Conservation (phyloP, 306 rosid genomes). For the Albizia julibrissin region DNA sequence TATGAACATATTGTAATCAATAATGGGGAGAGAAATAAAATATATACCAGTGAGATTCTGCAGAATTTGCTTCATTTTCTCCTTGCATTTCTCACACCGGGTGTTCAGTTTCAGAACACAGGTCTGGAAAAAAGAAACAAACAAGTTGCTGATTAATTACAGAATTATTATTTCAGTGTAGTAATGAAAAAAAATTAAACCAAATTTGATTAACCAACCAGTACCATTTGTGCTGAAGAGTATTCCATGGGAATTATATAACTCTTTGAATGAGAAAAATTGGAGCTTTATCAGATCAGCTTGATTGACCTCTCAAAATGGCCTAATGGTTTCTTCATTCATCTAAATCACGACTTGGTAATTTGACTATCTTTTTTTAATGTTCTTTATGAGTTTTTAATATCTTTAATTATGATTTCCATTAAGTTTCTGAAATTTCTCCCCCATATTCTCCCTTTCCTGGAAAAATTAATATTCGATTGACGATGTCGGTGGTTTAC, state of each 20-base stretch:
- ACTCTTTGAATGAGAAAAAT: not conserved
- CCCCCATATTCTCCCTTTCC: not conserved
- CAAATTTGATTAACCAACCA: not conserved
- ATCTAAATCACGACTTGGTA: not conserved
- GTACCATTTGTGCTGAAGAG: slow-evolving; percentile 48
- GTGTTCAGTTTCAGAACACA: slow-evolving; percentile 46
- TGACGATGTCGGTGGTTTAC: not conserved
- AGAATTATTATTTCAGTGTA: not conserved
- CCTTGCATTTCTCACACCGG: slow-evolving; percentile 46
- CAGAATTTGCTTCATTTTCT: slow-evolving; percentile 39
- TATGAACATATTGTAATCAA: not conserved
- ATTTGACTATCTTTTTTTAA: not conserved
- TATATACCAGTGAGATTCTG: slow-evolving; percentile 38
- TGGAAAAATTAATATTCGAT: not conserved
- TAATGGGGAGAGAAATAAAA: not conserved
- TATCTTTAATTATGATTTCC: not conserved
- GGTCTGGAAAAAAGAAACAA: slow-evolving; percentile 31
- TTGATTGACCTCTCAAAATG: not conserved
- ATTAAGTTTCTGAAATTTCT: not conserved
- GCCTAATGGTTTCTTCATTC: not conserved
- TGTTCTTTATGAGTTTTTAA: not conserved
- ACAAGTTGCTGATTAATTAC: not conserved
- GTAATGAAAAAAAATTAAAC: not conserved
- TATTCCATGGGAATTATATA: slow-evolving; percentile 32
- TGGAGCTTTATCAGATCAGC: not conserved